Percentiles rank a stretch among this genome's conserved stretches.
Conservation (phyloP, 2,329 filamentous ascomycete species). For the Fusarium sp. region DNA sequence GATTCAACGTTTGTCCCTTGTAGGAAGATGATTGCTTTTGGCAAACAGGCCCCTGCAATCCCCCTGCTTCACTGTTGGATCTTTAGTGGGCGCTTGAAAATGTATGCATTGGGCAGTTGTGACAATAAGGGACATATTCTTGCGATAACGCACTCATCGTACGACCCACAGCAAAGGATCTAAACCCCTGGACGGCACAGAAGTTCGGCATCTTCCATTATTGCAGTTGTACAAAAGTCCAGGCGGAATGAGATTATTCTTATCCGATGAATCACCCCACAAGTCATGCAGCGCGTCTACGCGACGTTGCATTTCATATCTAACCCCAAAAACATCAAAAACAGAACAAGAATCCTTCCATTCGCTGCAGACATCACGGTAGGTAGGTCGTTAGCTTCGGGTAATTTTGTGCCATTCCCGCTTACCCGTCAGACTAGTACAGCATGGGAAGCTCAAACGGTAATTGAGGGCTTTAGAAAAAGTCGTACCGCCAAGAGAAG, state of each 20-base stretch:
- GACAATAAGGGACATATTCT: neutral
- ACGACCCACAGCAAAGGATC: neutral
- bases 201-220: neutral
- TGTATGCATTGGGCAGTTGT: neutral
- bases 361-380: neutral
- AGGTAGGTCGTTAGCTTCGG: neutral
- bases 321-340: neutral
- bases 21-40: neutral
- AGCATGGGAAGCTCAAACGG: neutral
- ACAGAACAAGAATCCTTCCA: neutral
- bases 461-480: neutral
- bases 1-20: neutral
- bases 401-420: neutral
- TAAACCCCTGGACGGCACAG: neutral
- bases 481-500: neutral
- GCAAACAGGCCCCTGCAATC: neutral
- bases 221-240: neutral
- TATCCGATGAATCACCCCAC: neutral
- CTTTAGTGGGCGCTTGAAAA: neutral
- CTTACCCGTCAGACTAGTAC: neutral
- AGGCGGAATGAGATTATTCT: neutral
- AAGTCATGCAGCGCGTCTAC: neutral
- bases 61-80: neutral
- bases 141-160: neutral
- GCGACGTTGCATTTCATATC: neutral